phyloP scores from a whole-genome alignment of 805 yeast genomes.

The Candida tammaniensis region DNA sequence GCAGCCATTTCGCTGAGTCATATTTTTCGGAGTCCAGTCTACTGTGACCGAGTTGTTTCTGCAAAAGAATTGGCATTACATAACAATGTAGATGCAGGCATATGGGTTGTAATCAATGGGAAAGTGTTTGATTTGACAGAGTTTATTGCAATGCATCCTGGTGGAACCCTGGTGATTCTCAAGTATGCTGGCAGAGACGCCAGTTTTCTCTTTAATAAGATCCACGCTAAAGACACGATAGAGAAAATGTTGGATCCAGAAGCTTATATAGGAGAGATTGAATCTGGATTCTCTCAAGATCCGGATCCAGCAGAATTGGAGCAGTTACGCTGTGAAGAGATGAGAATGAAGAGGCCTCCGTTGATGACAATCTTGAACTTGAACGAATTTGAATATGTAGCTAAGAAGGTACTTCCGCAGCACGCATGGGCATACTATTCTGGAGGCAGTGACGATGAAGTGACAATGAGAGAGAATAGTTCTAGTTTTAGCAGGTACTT shows the following conservation, averaged over 20 bases:
- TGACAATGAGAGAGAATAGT: slow-evolving; percentile 82
- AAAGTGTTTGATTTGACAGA: slow-evolving; percentile 82
- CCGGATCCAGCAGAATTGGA: no score
- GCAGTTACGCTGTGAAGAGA: slow-evolving; percentile 15
- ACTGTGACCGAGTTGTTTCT: no score
- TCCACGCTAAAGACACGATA: slow-evolving; percentile 29
- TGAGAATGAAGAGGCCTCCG: slow-evolving; percentile 23
- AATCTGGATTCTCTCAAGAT: slow-evolving; percentile 1
- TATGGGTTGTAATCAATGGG: slow-evolving; percentile 44
- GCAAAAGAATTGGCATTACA: slow-evolving; percentile 16
- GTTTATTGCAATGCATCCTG: slow-evolving; percentile 71
- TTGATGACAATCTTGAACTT: slow-evolving; percentile 26
- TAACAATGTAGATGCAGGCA: slow-evolving; percentile 7
- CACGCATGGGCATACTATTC: slow-evolving; percentile 29
- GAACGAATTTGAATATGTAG: slow-evolving; percentile 38
- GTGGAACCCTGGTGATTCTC: slow-evolving; percentile 53
- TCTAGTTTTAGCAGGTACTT: slow-evolving; percentile 79
- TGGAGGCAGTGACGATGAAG: slow-evolving; percentile 84
- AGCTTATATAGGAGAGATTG: slow-evolving; percentile 5
- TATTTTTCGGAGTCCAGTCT: no score
- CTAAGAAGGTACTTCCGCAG: slow-evolving; percentile 27
- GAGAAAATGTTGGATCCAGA: slow-evolving; percentile 4
- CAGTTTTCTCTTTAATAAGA: slow-evolving; percentile 49
- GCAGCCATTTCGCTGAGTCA: no score
- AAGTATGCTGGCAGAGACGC: slow-evolving; percentile 60